Conservation (phyloP, 1,284 basidiomycete species). For the Hemileia vastatrix region DNA sequence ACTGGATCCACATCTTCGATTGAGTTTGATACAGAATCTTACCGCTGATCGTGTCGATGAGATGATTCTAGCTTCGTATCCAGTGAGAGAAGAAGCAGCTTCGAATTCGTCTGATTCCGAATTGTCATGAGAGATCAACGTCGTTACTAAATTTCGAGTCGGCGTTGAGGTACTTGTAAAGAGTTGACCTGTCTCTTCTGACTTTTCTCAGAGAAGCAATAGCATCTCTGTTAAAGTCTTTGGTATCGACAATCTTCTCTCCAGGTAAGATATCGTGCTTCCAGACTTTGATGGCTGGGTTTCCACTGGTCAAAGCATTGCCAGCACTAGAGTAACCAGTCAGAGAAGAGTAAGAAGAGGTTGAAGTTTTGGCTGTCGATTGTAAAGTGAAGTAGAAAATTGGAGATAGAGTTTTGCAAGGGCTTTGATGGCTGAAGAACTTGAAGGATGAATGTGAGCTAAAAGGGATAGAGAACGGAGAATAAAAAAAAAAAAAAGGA, state of each 20-base stretch:
- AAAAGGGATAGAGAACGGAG: too few relatives aligned
- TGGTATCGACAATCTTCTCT: neutral
- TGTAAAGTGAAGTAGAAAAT: neutral
- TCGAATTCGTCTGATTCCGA: conserved; percentile 1
- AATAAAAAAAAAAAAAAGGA: too few relatives aligned
- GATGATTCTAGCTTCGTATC: conserved; percentile 22
- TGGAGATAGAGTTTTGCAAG: neutral
- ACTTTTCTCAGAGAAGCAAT: conserved; percentile 32
- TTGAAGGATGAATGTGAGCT: too few relatives aligned
- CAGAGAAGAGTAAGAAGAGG: neutral
- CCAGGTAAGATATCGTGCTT: neutral
- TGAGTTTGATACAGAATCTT: conserved; percentile 29
- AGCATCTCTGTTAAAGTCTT: conserved; percentile 1
- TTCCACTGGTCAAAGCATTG: neutral
- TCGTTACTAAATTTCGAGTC: conserved; percentile 33
- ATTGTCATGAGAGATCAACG: neutral
- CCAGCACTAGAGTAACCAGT: neutral
- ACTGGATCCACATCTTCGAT: conserved; percentile 29
- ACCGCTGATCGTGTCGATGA: conserved; percentile 37
- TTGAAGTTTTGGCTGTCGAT: neutral
- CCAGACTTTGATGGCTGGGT: neutral
- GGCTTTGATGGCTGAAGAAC: neutral
- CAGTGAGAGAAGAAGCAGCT: neutral
- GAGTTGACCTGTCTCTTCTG: conserved; percentile 35
- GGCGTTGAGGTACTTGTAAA: conserved; percentile 44